Evolutionary conservation across 192 early-diverging fungal genomes (phyloP), one percentile per base, ranked within the genome.

Genomic region (Mortierella antarctica): DNA sequence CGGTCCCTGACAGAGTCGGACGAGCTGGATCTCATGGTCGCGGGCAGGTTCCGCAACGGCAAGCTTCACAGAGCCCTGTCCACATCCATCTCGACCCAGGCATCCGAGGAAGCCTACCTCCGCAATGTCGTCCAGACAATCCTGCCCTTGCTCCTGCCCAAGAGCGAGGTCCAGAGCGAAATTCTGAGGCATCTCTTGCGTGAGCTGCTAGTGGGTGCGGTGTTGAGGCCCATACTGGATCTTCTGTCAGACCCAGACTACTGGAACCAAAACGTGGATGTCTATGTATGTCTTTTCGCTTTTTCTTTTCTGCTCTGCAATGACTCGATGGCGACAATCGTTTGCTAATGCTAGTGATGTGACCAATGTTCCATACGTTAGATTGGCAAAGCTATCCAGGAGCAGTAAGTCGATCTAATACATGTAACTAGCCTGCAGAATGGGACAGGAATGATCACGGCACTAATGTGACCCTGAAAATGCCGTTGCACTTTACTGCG

Each of bases 241-340:
- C 86, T 87, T 46, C 48, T 97, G 40, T 84, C 91, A 0, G 96
- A 97, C 53, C 93, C 96, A 2, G 95, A 97, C 78, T 97, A 91
- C 50, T 91, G 93, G 87, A 97, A 97, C 79, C 90, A 94, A 67
- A 86, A 89, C 15, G 78, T 97, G n/a, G 92, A 93, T 45, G 69
- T 82, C 13, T 88, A 91, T 80, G 86, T 88, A 84, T 70, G 86
- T 53, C 18, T 6, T 60, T 40, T 41, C 47, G 20, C 11, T 48
- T 63, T 44, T 48, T 46, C 42, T 18, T 56, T 45, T 4, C 6
- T 65, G 5, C 23, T 40, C 58, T 85, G 47, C 80, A 73, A 47
- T 47, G 13, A 14, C 46, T 10, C 4, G 1, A 65, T 23, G 42
- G 11, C 11, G 21, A 23, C 46, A 1, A 51, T 15, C 17, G 17